These are phyloP conservation scores for Nepenthes mirabilis DNA, from an alignment of 148 eudicot species.

Conservation along the genomic window DNA sequence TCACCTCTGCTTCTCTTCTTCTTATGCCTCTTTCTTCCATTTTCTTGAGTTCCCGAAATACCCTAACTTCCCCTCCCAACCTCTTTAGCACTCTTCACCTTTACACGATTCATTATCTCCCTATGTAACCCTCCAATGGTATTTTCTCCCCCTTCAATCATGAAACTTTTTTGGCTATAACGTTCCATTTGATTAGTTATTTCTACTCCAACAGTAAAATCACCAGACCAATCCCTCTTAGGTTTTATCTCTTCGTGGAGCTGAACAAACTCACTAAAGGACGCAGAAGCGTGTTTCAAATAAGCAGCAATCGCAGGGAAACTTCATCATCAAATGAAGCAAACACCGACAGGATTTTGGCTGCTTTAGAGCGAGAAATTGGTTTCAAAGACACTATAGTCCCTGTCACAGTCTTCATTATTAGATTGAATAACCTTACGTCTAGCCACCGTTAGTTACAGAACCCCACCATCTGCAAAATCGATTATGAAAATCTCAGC, in stretches of 20 bases:
- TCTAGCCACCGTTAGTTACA: too few relatives aligned
- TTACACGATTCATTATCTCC: neutral
- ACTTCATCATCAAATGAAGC: constrained; percentile 35
- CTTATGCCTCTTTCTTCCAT: constrained; percentile 3
- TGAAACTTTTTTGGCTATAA: too few relatives aligned
- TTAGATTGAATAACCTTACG: too few relatives aligned
- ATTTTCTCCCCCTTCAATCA: neutral
- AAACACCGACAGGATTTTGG: constrained; percentile 32
- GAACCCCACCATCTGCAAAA: too few relatives aligned
- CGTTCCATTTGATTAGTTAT: too few relatives aligned
- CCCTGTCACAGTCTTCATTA: constrained; percentile 48
- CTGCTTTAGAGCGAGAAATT: constrained; percentile 37
- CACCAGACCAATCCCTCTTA: neutral
- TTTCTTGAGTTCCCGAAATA: neutral
- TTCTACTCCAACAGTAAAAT: neutral
- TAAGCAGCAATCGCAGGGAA: constrained; percentile 36
- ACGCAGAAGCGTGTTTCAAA: constrained; percentile 32
- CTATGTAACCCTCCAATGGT: constrained; percentile 5
- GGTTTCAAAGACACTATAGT: constrained; percentile 23
- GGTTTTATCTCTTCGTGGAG: constrained; percentile 26
- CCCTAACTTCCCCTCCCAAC: neutral
- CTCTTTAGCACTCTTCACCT: neutral
- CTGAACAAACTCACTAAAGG: constrained; percentile 34
- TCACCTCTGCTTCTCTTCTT: neutral
- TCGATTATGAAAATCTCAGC: too few relatives aligned